These are phyloP conservation scores for Acer campestre DNA, from an alignment of 345 rosid genomes.

Conservation along the genomic window DNA sequence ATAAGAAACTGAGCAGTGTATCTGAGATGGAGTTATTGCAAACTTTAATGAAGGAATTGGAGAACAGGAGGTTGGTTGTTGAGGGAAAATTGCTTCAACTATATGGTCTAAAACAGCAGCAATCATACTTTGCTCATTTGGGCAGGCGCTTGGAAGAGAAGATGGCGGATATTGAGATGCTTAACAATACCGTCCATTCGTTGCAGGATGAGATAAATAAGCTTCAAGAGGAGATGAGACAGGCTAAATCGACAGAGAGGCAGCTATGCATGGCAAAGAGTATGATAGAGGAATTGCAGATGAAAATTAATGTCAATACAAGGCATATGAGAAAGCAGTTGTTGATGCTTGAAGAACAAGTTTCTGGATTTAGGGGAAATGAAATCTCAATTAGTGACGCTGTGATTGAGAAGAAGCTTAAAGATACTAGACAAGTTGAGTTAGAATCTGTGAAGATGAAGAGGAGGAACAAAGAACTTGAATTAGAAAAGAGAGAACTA, in stretches of 20 bases:
- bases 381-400: background rate
- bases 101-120: conserved; percentile 24
- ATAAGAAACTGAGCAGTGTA: too few relatives aligned
- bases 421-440: conserved; percentile 14
- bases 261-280: conserved; percentile 28
- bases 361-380: conserved; percentile 10
- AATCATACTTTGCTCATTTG: conserved; percentile 20
- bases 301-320: conserved; percentile 9
- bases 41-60: conserved; percentile 21
- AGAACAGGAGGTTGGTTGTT: conserved; percentile 19
- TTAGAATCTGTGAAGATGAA: conserved; percentile 24
- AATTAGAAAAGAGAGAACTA: conserved; percentile 41
- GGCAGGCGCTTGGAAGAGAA: conserved; percentile 24
- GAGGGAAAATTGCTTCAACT: conserved; percentile 33
- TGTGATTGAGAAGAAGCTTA: conserved; percentile 21
- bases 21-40: background rate
- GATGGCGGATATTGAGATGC: conserved; percentile 24
- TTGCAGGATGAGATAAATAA: conserved; percentile 25
- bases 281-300: conserved; percentile 25
- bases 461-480: conserved; percentile 39
- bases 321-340: conserved; percentile 22
- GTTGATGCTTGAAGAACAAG: conserved; percentile 29
- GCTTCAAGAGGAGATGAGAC: conserved; percentile 24
- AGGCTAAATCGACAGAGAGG: conserved; percentile 16
- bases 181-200: conserved; percentile 14